Evolutionary conservation across 1,284 basidiomycete genomes (phyloP), one percentile per base, ranked within the genome.

Genomic region (Cryptococcus maquisensis): DNA sequence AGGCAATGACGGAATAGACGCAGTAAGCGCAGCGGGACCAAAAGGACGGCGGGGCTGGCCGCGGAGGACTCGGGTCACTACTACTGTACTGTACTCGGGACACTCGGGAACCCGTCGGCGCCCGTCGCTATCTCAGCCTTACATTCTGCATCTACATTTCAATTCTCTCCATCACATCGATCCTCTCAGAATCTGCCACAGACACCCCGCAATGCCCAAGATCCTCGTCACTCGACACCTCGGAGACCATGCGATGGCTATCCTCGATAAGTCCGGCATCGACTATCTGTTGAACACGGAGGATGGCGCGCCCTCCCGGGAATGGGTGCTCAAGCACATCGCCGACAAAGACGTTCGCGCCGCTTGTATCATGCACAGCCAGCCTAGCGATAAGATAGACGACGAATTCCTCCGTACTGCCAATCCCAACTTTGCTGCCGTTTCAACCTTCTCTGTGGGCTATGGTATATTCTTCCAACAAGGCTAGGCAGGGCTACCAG

Each of bases 381-480:
- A 70, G 60, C 48, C 61, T 18, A 62, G 63, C 45, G 67, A 71
- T 57, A 62, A 63, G 85, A 80, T 93, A 9, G 81, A 95, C 65
- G 75, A 79, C 13, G 88, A 90, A 67, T 72, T 92, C 2, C 61
- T 94, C 47, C 82, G 86, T 51, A 80, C 81, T 63, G 87, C 87
- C 84, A 62, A 60, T 26, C 37, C 49, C 67, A 66, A 61, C 32
- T 28, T 98, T 13, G 83, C 83, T 52, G 85, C 88, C 16, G 81
- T 97, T 6, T 92, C 90, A 1, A 97, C 94, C 0, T 88, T 95
- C 83, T 78, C 74, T 16, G 90, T 92, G 18, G 90, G 90, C 39
- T 89, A 86, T 71, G 90, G 90, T 90, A 64, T 59, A 81, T 70
- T 16, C 36, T 70, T 16, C 36, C 21, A 20, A 2, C 47, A 24